Conservation (phyloP, 2,329 filamentous ascomycete genomes). For the Alternaria sp. region DNA sequence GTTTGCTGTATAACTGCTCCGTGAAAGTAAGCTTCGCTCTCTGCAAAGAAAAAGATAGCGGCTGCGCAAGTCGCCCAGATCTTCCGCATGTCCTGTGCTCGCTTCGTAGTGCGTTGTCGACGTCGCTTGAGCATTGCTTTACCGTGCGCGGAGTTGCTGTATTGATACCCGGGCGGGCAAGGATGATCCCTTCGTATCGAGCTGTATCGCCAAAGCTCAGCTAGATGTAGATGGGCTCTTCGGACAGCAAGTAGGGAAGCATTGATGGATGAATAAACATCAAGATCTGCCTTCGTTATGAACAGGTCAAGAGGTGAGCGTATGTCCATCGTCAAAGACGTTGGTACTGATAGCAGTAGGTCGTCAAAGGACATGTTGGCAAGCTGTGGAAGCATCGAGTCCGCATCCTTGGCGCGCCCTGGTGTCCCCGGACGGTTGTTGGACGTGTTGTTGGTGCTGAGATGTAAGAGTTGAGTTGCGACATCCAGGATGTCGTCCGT, state of each 20-base stretch:
- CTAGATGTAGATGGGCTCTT: conserved; percentile 83
- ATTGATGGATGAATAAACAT: conserved; percentile 84
- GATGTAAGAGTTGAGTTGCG: conserved; percentile 77
- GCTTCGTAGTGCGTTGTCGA: conserved; percentile 69
- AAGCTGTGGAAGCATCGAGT: conserved; percentile 50
- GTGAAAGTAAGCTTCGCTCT: conserved; percentile 88
- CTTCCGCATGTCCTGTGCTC: conserved; percentile 75
- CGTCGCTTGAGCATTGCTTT: conserved; percentile 68
- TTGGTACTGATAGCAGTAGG: conserved; percentile 81
- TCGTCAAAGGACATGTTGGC: conserved; percentile 72
- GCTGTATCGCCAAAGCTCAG: conserved; percentile 86
- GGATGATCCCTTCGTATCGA: conserved; percentile 80
- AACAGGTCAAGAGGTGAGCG: conserved; percentile 87
- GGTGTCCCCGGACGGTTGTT: conserved; percentile 52
- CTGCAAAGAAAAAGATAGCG: conserved; percentile 86
- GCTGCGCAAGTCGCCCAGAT: conserved; percentile 92
- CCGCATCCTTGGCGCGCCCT: conserved; percentile 47
- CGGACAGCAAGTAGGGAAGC: conserved; percentile 87
- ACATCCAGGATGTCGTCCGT: conserved; percentile 80
- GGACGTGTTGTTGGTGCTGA: conserved; percentile 66
- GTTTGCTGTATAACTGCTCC: conserved; percentile 84
- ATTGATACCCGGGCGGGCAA: conserved; percentile 71
- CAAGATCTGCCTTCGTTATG: conserved; percentile 77
- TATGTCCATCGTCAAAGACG: conserved; percentile 74
- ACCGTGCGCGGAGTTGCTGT: conserved; percentile 68